phyloP scores from a whole-genome alignment of 495 filamentous ascomycete genomes.

The Aspergillus incahuasiensis region DNA sequence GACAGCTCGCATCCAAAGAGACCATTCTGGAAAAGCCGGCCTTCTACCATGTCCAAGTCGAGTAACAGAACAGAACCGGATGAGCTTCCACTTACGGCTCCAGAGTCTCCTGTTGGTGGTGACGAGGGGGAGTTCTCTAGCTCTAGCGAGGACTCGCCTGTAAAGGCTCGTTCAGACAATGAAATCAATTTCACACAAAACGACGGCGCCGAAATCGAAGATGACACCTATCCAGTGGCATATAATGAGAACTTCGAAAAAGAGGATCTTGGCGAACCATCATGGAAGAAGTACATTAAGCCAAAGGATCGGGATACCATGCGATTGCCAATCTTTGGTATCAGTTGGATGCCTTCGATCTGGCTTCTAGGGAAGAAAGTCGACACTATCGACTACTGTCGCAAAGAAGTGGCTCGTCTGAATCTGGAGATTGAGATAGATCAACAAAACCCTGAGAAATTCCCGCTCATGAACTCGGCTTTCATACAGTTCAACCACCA shows the following conservation, averaged over 20 bases:
- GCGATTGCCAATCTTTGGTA: constrained; percentile 71
- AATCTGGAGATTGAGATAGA: constrained; percentile 93
- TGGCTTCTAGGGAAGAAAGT: constrained; percentile 85
- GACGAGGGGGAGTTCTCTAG: constrained; percentile 13
- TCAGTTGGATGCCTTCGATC: constrained; percentile 77
- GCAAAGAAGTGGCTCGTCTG: constrained; percentile 79
- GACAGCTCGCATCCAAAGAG: constrained; percentile 27
- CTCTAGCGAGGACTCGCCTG: constrained; percentile 17
- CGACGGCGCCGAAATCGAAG: constrained; percentile 33
- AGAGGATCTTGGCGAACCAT: constrained; percentile 57
- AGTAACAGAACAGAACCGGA: constrained; percentile 26
- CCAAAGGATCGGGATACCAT: constrained; percentile 81
- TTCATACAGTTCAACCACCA: constrained; percentile 99
- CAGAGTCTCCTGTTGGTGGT: constrained; percentile 23
- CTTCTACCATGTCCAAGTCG: constrained; percentile 30
- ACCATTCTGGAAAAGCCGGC: constrained; percentile 42
- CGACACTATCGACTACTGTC: constrained; percentile 90
- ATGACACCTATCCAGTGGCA: constrained; percentile 64
- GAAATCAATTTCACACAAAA: constrained; percentile 18
- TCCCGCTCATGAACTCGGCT: constrained; percentile 93
- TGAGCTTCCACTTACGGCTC: constrained; percentile 37
- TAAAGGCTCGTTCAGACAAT: constrained; percentile 15
- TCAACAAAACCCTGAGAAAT: constrained; percentile 79
- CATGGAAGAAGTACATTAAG: constrained; percentile 79
- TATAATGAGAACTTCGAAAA: constrained; percentile 64